Conservation (phyloP, 2,329 filamentous ascomycete species). For the Westerdykella aurantiaca region DNA sequence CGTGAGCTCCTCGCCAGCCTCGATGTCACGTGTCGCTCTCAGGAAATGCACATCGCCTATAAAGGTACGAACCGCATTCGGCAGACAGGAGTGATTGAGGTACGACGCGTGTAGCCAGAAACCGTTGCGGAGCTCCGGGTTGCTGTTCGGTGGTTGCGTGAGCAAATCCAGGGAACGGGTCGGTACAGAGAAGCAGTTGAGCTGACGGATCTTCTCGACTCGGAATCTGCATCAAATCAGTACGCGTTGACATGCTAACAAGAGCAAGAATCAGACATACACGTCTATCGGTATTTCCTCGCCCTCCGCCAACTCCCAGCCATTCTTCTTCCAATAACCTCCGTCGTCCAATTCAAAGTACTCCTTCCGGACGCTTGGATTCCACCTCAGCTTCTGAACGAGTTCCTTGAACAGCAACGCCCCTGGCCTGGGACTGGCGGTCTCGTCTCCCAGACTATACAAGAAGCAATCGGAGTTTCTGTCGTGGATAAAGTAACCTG, state of each 20-base stretch:
- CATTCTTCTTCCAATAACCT: constrained; percentile 16
- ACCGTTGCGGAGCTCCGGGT: constrained; percentile 23
- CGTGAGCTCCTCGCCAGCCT: constrained; percentile 16
- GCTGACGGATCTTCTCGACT: constrained; percentile 38
- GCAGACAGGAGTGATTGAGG: constrained; percentile 41
- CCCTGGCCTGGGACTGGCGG: constrained; percentile 28
- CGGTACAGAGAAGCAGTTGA: constrained; percentile 44
- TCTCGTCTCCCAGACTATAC: constrained; percentile 23
- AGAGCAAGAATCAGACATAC: constrained; percentile 6
- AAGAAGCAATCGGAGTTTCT: constrained; percentile 14
- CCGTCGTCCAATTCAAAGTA: constrained; percentile 37
- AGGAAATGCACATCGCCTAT: constrained; percentile 37
- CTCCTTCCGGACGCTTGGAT: constrained; percentile 27
- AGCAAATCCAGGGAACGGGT: constrained; percentile 15
- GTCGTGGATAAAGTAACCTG: constrained; percentile 36
- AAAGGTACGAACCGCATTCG: constrained; percentile 36
- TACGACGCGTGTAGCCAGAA: constrained; percentile 40
- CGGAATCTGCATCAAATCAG: constrained; percentile 34
- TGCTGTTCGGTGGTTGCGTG: constrained; percentile 7
- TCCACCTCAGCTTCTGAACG: constrained; percentile 45
- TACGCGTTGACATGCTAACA: neutral
- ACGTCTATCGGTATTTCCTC: constrained; percentile 39
- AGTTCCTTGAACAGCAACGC: constrained; percentile 39
- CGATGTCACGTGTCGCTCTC: constrained; percentile 36
- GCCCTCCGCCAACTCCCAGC: constrained; percentile 30